Conservation (phyloP, 2,329 filamentous ascomycete species). For the Claviceps cyperi region DNA sequence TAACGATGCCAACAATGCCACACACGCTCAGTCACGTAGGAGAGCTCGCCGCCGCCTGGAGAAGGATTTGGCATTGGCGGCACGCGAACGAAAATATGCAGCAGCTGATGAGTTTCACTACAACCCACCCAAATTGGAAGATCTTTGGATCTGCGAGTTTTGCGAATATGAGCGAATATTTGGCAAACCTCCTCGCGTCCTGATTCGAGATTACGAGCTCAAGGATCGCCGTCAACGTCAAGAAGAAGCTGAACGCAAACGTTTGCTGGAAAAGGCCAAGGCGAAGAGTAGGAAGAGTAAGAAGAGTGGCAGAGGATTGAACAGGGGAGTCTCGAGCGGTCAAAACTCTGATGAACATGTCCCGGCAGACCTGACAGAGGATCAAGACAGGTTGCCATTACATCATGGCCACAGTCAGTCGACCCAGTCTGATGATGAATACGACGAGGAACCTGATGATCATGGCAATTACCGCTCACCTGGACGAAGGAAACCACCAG, state of each 20-base stretch:
- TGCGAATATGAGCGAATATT: slow-evolving; percentile 97
- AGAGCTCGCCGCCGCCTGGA: slow-evolving; percentile 52
- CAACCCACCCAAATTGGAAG: slow-evolving; percentile 53
- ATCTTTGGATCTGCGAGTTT: slow-evolving; percentile 93
- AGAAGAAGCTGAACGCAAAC: slow-evolving; percentile 70
- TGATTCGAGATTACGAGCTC: slow-evolving; percentile 86
- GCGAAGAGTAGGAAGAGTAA: slow-evolving; percentile 83
- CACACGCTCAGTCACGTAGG: slow-evolving; percentile 22
- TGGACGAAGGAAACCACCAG: slow-evolving; percentile 5
- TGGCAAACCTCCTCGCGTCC: slow-evolving; percentile 65
- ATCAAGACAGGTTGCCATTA: slow-evolving; percentile 10
- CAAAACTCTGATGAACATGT: slow-evolving; percentile 12
- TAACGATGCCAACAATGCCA: slow-evolving; percentile 13
- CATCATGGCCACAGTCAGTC: slow-evolving; percentile 19
- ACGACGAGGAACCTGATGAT: slow-evolving; percentile 21
- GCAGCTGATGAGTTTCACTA: slow-evolving; percentile 65
- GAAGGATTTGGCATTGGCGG: slow-evolving; percentile 61
- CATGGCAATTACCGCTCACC: slow-evolving; percentile 11
- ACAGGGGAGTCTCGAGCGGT: slow-evolving; percentile 14
- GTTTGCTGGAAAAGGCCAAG: slow-evolving; percentile 82
- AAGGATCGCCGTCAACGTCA: slow-evolving; percentile 79
- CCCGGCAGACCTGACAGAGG: slow-evolving; percentile 11
- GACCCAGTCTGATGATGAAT: slow-evolving; percentile 25
- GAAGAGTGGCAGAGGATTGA: slow-evolving; percentile 51
- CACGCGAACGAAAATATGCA: slow-evolving; percentile 60